Conservation (phyloP, 257 asterid genomes). For the Solanum appendiculatum region DNA sequence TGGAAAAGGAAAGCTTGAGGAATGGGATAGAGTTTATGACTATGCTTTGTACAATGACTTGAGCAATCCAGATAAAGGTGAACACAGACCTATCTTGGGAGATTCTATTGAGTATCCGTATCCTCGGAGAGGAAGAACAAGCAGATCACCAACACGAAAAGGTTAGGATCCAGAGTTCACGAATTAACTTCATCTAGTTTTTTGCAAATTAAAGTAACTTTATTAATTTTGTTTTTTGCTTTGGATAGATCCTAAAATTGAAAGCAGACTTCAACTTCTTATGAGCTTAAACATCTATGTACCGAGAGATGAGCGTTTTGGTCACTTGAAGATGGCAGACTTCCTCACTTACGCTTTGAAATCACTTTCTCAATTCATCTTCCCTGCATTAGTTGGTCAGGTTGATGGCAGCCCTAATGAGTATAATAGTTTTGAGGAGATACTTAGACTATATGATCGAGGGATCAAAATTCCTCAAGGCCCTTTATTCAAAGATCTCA, state of each 20-base stretch:
- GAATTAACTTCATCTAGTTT: neutral
- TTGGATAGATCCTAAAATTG: slow-evolving; percentile 7
- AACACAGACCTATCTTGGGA: slow-evolving; percentile 14
- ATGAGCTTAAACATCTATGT: slow-evolving; percentile 13
- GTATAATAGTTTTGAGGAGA: slow-evolving; percentile 14
- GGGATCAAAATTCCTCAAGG: slow-evolving; percentile 12
- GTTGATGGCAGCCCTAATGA: slow-evolving; percentile 7
- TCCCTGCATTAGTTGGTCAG: slow-evolving; percentile 2
- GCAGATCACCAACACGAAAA: neutral
- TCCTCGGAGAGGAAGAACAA: slow-evolving; percentile 8
- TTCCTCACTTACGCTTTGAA: slow-evolving; percentile 7
- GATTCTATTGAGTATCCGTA: slow-evolving; percentile 16
- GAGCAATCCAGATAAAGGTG: slow-evolving; percentile 11
- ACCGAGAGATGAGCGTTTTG: slow-evolving; percentile 26
- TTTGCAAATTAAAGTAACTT: neutral
- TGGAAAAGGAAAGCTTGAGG: too few relatives aligned
- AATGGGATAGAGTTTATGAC: too few relatives aligned
- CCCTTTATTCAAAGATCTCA: neutral
- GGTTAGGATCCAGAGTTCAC: neutral
- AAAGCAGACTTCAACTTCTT: slow-evolving; percentile 11
- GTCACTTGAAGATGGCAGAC: slow-evolving; percentile 18
- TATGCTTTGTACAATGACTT: too few relatives aligned
- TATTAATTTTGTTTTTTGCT: neutral
- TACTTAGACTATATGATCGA: slow-evolving; percentile 4
- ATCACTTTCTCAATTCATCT: slow-evolving; percentile 2